Evolutionary conservation across 805 yeast genomes (phyloP).

Genomic region (Vanderwaltozyma tropicalis): DNA sequence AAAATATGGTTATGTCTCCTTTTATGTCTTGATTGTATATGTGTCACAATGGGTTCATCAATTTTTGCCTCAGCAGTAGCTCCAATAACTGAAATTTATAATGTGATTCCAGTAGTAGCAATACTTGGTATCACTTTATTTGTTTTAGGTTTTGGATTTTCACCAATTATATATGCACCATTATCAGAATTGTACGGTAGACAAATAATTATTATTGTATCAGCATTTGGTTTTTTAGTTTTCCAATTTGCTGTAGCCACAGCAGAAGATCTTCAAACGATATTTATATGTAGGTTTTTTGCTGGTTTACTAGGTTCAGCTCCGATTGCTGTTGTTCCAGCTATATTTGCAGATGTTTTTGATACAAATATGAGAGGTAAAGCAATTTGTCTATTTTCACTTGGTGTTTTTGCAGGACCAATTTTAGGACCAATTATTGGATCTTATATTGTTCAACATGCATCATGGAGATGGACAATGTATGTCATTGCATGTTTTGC

Average conservation of each 20-base stretch:
- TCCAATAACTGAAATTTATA: slow-evolving; percentile 40
- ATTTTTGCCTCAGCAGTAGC: slow-evolving; percentile 56
- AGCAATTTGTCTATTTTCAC: slow-evolving; percentile 63
- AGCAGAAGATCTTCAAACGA: slow-evolving; percentile 66
- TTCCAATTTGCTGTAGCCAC: slow-evolving; percentile 69
- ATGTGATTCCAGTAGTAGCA: slow-evolving; percentile 56
- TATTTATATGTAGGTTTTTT: slow-evolving; percentile 68
- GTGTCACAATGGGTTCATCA: slow-evolving; percentile 73
- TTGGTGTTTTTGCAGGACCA: slow-evolving; percentile 73
- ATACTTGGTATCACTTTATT: slow-evolving; percentile 68
- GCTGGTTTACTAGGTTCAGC: slow-evolving; percentile 78
- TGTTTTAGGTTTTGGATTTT: slow-evolving; percentile 86
- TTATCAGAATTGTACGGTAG: slow-evolving; percentile 73
- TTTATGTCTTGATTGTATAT: slow-evolving; percentile 40
- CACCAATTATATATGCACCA: slow-evolving; percentile 89
- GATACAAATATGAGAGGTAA: slow-evolving; percentile 57
- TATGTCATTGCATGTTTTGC: slow-evolving; percentile 59
- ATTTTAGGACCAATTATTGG: slow-evolving; percentile 76
- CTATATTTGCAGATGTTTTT: slow-evolving; percentile 76
- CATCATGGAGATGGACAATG: slow-evolving; percentile 81
- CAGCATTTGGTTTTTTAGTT: slow-evolving; percentile 45
- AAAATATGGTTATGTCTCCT: slow-evolving; percentile 37
- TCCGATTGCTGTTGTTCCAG: slow-evolving; percentile 78
- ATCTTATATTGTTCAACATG: slow-evolving; percentile 50
- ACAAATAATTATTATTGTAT: slow-evolving; percentile 45